phyloP scores from a whole-genome alignment of 108 stramenopile species.

The Skeletonema potamos region DNA sequence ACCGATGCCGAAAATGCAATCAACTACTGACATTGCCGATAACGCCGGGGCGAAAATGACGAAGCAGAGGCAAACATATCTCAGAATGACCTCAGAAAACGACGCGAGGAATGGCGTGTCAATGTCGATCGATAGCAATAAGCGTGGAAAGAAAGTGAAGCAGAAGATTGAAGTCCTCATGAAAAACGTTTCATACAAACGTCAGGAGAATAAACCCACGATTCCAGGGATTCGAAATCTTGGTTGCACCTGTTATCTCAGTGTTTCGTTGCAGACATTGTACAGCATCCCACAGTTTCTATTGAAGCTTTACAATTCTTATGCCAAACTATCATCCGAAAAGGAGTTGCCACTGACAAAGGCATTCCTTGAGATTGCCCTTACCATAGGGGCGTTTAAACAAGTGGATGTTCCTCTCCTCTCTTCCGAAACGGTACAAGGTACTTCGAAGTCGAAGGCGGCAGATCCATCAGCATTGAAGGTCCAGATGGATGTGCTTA shows the following conservation, averaged over 20 bases:
- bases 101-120: no score
- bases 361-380: conserved; percentile 40
- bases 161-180: no score
- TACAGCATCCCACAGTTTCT: conserved; percentile 50
- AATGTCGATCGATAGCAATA: no score
- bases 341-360: conserved; percentile 41
- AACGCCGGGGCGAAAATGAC: no score
- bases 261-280: conserved; percentile 76
- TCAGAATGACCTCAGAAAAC: no score
- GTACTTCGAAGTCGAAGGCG: conserved; percentile 11
- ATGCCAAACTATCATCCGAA: background rate
- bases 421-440: conserved; percentile 7
- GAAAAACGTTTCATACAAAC: no score
- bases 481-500: conserved; percentile 60
- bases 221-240: conserved; percentile 62
- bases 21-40: no score
- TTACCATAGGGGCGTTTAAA: conserved; percentile 28
- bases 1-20: no score
- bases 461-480: conserved; percentile 57
- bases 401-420: conserved; percentile 18
- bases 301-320: conserved; percentile 26
- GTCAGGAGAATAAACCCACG: background rate
- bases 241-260: conserved; percentile 87
- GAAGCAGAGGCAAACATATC: no score
- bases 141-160: no score